A percentile compares a stretch with the other conserved stretches of the same genome.
These are phyloP conservation scores for Coffea humblotiana DNA, from an alignment of 305 asterid species.

Conservation along the genomic window DNA sequence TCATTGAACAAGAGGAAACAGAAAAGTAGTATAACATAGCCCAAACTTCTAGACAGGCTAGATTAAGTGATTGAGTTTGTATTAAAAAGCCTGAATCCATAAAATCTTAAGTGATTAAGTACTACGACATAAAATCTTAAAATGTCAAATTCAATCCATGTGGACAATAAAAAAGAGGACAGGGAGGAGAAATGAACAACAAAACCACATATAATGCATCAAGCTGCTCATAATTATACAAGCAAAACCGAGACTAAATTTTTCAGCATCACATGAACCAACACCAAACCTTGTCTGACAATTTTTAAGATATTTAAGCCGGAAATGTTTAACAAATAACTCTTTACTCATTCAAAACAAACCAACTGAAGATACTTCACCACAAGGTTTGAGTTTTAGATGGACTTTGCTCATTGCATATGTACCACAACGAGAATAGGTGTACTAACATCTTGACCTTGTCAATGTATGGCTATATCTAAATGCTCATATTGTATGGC, in stretches of 20 bases:
- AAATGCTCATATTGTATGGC: neutral
- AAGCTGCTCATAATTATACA: neutral
- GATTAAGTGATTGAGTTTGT: neutral
- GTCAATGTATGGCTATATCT: neutral
- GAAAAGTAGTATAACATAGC: neutral
- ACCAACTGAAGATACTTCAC: neutral
- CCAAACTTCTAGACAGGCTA: neutral
- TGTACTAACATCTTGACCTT: neutral
- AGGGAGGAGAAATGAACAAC: neutral
- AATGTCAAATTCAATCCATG: neutral
- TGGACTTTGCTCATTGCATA: neutral
- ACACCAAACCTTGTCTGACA: neutral
- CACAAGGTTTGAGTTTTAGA: neutral
- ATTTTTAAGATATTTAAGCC: constrained; percentile 4
- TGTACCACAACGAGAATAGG: neutral
- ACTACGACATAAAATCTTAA: neutral
- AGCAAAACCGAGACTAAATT: neutral
- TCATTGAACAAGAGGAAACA: neutral
- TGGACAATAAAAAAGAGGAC: neutral
- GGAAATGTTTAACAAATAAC: neutral
- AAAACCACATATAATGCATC: neutral
- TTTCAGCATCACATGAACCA: neutral
- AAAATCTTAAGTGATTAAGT: neutral
- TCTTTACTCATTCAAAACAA: neutral
- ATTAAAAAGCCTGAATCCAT: neutral